Conservation (phyloP, 352 stramenopile species). For the Globisporangium parvum region DNA sequence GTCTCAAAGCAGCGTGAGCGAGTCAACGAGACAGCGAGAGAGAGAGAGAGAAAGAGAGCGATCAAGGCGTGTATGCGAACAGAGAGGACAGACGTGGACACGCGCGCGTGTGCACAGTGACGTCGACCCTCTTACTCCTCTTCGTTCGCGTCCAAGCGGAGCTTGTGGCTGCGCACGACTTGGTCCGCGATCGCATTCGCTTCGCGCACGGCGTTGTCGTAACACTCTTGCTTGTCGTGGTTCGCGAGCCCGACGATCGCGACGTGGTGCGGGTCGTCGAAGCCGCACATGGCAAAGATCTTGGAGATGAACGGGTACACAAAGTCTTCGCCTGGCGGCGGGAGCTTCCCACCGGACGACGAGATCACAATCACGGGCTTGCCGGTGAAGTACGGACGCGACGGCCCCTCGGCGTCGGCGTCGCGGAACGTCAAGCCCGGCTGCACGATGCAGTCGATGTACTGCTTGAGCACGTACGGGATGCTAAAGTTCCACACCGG, state of each 20-base stretch:
- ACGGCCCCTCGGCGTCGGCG: conserved; percentile 50
- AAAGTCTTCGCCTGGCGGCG: conserved; percentile 50
- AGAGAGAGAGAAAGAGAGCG: neutral
- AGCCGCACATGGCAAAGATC: conserved; percentile 75
- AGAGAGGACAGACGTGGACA: no score
- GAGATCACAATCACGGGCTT: conserved; percentile 67
- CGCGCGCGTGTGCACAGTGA: neutral
- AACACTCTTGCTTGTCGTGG: conserved; percentile 61
- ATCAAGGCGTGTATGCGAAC: no score
- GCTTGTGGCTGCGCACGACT: conserved; percentile 51
- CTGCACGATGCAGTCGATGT: conserved; percentile 78
- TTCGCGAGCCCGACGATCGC: conserved; percentile 55
- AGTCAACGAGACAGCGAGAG: neutral
- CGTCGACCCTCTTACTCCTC: conserved; percentile 1
- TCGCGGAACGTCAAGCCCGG: conserved; percentile 63
- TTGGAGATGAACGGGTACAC: conserved; percentile 65
- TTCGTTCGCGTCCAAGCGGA: conserved; percentile 38
- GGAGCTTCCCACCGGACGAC: conserved; percentile 61
- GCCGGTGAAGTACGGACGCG: conserved; percentile 49
- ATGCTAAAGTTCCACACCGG: conserved; percentile 79
- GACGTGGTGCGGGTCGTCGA: conserved; percentile 58
- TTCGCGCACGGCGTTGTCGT: conserved; percentile 42
- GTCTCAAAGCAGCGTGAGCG: conserved; percentile 4
- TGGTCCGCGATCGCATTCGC: conserved; percentile 54
- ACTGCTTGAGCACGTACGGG: conserved; percentile 78